phyloP scores from a whole-genome alignment of 2,329 filamentous ascomycete genomes.

The Alternaria infectoria region DNA sequence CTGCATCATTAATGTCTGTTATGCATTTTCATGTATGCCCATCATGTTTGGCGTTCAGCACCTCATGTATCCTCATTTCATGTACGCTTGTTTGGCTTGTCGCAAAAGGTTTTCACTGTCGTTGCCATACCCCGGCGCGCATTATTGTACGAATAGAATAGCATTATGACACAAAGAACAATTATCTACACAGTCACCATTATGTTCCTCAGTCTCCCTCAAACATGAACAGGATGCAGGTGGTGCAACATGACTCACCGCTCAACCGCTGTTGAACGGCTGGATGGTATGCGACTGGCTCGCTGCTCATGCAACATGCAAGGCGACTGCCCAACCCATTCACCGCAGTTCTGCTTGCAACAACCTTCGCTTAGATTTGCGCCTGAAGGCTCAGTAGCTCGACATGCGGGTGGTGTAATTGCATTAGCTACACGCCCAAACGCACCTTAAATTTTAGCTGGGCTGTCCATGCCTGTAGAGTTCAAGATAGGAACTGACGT shows the following conservation, averaged over 20 bases:
- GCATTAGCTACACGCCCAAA: not conserved
- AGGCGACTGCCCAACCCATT: conserved; percentile 5
- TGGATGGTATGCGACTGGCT: conserved; percentile 6
- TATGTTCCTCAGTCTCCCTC: not conserved
- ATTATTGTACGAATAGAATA: conserved; percentile 8
- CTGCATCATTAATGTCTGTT: conserved; percentile 8
- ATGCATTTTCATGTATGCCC: conserved; percentile 2
- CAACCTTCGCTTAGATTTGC: not conserved
- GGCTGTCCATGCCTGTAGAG: not conserved
- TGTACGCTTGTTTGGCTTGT: conserved; percentile 3
- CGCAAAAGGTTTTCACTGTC: not conserved
- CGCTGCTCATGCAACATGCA: conserved; percentile 13
- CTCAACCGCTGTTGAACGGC: conserved; percentile 4
- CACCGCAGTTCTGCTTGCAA: conserved; percentile 4
- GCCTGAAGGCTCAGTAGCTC: not conserved
- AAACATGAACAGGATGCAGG: not conserved
- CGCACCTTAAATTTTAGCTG: not conserved
- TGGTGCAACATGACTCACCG: conserved; percentile 18
- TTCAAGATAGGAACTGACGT: not conserved
- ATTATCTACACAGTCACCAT: not conserved
- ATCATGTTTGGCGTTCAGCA: not conserved
- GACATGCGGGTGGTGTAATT: not conserved
- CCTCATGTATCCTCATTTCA: conserved; percentile 6
- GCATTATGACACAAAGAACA: not conserved
- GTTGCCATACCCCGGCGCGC: not conserved